Evolutionary conservation across 2,329 filamentous ascomycete species (phyloP).

Genomic region (Coniella vitis): DNA sequence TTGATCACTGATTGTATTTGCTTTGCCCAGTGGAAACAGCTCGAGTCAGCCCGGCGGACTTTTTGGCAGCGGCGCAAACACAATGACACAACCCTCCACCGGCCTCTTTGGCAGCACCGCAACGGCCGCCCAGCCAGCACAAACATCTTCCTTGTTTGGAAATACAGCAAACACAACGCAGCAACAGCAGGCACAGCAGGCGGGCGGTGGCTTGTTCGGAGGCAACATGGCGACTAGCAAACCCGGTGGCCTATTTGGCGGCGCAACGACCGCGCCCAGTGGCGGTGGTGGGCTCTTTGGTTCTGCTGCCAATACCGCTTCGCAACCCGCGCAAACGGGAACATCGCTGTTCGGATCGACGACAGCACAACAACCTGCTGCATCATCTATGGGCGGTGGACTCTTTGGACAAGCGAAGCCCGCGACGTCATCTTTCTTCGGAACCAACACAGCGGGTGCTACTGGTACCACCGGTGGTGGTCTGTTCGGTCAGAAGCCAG

Average conservation of each 20-base stretch:
- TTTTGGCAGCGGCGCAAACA: constrained; percentile 19
- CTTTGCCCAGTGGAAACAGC: constrained; percentile 19
- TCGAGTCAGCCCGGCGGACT: constrained; percentile 27
- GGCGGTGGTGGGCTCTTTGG: constrained; percentile 16
- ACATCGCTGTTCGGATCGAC: constrained; percentile 28
- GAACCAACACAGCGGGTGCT: constrained; percentile 22
- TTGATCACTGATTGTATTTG: not conserved
- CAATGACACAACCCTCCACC: constrained; percentile 17
- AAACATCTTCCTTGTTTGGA: constrained; percentile 25
- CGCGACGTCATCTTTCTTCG: constrained; percentile 18
- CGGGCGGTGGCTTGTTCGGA: constrained; percentile 2
- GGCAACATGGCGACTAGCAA: constrained; percentile 20
- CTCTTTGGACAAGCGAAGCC: constrained; percentile 23
- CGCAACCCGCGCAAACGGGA: constrained; percentile 19
- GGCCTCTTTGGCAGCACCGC: constrained; percentile 26
- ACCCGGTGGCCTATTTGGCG: constrained; percentile 17
- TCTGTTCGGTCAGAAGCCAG: constrained; percentile 26
- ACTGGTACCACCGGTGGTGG: constrained; percentile 21
- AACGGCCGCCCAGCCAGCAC: constrained; percentile 8
- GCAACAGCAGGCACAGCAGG: constrained; percentile 21
- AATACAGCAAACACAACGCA: constrained; percentile 19
- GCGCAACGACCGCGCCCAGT: constrained; percentile 17
- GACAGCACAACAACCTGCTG: constrained; percentile 17
- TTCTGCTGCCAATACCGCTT: not conserved
- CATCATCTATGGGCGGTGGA: constrained; percentile 15